Percentiles rank a stretch among this genome's conserved stretches.
phyloP scores from a whole-genome alignment of 129 eudicot genomes.

The Arctium minus region DNA sequence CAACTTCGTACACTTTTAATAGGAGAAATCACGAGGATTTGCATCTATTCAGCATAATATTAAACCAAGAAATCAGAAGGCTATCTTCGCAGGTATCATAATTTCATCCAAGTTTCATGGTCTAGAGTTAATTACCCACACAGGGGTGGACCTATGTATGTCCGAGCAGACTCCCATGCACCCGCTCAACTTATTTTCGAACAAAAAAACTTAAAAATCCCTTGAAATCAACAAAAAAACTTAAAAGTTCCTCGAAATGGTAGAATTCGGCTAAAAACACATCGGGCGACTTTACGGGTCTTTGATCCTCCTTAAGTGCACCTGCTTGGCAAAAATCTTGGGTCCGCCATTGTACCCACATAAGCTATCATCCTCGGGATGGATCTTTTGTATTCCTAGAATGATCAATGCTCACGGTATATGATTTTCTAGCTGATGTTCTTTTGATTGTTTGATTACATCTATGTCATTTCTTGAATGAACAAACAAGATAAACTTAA shows the following conservation, averaged over 20 bases:
- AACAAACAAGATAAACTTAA: not conserved
- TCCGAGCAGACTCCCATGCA: too few species aligned
- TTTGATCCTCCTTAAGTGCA: too few species aligned
- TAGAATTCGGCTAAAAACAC: too few species aligned
- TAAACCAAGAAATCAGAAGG: slow-evolving; percentile 87
- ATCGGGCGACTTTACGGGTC: too few species aligned
- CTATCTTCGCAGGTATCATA: slow-evolving; percentile 75
- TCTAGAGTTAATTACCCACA: not conserved
- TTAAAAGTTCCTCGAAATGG: too few species aligned
- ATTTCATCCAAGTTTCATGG: not conserved
- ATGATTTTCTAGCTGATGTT: not conserved
- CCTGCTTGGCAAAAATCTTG: too few species aligned
- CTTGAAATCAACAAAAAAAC: too few species aligned
- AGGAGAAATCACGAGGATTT: slow-evolving; percentile 95
- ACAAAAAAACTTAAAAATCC: too few species aligned
- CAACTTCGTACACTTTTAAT: not conserved
- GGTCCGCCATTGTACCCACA: not conserved
- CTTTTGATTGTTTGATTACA: not conserved
- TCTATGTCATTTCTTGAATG: not conserved
- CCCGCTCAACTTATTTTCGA: too few species aligned
- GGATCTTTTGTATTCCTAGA: not conserved
- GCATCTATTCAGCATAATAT: slow-evolving; percentile 67
- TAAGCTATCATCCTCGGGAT: not conserved
- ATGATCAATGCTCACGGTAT: not conserved
- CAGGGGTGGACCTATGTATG: too few species aligned